Base-by-base conservation (phyloP, 1,284 basidiomycete species). In the Fomitopsis palustris region DNA sequence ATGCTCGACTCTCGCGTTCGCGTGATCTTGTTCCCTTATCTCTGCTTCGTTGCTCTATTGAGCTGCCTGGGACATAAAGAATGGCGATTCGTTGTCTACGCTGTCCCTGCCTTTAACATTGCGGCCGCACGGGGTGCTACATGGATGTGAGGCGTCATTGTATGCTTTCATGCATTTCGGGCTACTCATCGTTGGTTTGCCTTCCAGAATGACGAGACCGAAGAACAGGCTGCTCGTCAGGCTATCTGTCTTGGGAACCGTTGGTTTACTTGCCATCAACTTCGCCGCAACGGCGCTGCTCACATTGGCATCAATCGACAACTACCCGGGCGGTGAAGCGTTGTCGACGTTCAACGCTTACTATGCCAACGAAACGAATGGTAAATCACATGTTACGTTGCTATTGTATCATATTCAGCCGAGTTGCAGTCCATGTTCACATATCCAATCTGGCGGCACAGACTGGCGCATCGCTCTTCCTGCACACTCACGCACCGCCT, bases 41-140 rank as follows among this genome's bases (percentile, higher is more conserved):
- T 87, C 0, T 63, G 71, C 0, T 92, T 93, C 68, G 69, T 96
- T 0, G 73, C 65, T 0, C 71, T 88, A 0, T 83, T 99, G 67
- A 95, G 93, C 68, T 76, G 72, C 19, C 78, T 98, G 0, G 88
- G 84, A 0, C 93, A 96, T 73, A 96, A 96, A 70, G 97, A 99
- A 74, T 98, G 96, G 96, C 84, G 96, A 4, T 99, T 99, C 73
- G 80, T 98, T 61, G 81, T 95, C 6, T 98, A 98, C 69, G 81
- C 87, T 12, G 82, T 98, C 0, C 95, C 96, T 0, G 69, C 87
- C 0, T 79, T 94, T 72, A 98, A 98, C 67, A 75, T 95, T 3
- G 81, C 90, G 1, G 92, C 90, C 0, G 89, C 94, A 0, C 72
- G 86, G 17, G 88, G 85, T 1, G 78, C 84, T 0, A 70, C 74